Conservation (phyloP, 345 rosid genomes). For the Salix koriyanagi region DNA sequence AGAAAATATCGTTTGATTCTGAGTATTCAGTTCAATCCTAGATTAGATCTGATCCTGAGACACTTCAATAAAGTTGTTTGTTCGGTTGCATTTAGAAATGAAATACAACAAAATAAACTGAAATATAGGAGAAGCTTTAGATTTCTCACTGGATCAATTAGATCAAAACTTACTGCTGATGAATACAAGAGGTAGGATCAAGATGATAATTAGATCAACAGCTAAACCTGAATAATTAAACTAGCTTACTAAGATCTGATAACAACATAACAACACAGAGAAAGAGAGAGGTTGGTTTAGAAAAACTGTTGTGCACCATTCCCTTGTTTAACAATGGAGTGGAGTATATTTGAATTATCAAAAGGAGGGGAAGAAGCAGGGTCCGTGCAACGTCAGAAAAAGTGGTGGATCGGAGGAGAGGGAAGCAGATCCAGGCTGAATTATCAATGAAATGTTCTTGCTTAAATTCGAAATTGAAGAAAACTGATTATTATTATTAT, state of each 20-base stretch:
- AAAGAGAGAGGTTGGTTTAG: neutral
- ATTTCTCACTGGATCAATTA: too few relatives aligned
- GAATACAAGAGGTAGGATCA: neutral
- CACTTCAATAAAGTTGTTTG: neutral
- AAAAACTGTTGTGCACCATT: neutral
- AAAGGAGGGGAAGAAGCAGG: too few relatives aligned
- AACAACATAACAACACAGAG: neutral
- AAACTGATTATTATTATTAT: too few relatives aligned
- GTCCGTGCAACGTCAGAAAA: too few relatives aligned
- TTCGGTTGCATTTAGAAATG: too few relatives aligned
- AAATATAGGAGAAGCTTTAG: too few relatives aligned
- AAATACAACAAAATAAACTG: too few relatives aligned
- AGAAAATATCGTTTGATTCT: neutral
- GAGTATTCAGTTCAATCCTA: neutral
- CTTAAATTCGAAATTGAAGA: neutral
- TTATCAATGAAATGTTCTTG: neutral
- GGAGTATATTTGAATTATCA: too few relatives aligned
- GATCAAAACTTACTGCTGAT: too few relatives aligned
- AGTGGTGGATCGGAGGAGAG: neutral
- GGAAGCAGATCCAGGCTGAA: neutral
- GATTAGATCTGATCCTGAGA: neutral
- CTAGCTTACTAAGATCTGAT: neutral
- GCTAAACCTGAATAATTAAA: too few relatives aligned
- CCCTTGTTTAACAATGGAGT: too few relatives aligned
- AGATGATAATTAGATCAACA: neutral